These are phyloP conservation scores for Erodium chrysanthum DNA, from an alignment of 441 rosid genomes.

Conservation along the genomic window DNA sequence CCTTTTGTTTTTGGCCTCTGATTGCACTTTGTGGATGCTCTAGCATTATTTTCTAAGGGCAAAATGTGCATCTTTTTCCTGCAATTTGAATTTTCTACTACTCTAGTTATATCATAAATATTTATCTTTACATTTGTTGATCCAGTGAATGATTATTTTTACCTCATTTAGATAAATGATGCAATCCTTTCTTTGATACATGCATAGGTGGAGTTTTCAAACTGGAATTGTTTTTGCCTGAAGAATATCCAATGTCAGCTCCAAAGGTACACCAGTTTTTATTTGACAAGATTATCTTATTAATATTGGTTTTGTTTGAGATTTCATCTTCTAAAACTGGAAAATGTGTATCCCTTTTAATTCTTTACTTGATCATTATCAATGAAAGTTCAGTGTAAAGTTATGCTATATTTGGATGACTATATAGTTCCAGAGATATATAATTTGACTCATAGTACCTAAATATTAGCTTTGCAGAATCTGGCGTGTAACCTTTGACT, in stretches of 20 bases:
- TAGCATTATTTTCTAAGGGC: background rate
- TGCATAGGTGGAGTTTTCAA: conserved; percentile 90
- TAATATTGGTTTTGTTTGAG: background rate
- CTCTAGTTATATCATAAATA: background rate
- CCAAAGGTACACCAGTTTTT: conserved; percentile 53
- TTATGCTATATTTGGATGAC: background rate
- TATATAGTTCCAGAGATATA: background rate
- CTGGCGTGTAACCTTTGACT: no score
- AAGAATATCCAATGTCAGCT: conserved; percentile 99
- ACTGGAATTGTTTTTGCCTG: conserved; percentile 94
- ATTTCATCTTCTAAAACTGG: background rate
- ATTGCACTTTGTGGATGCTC: no score
- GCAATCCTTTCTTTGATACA: conserved; percentile 13
- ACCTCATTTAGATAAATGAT: background rate
- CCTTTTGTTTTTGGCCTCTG: no score
- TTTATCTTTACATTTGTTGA: background rate
- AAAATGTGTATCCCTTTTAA: background rate
- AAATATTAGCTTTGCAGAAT: no score
- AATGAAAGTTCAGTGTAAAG: background rate
- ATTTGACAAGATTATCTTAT: background rate
- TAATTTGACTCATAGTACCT: background rate
- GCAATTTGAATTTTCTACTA: background rate
- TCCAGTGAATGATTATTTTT: background rate
- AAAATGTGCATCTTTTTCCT: background rate
- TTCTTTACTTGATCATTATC: no score